phyloP scores from a whole-genome alignment of 176 grass and related monocot species.

The Oryza nivara region DNA sequence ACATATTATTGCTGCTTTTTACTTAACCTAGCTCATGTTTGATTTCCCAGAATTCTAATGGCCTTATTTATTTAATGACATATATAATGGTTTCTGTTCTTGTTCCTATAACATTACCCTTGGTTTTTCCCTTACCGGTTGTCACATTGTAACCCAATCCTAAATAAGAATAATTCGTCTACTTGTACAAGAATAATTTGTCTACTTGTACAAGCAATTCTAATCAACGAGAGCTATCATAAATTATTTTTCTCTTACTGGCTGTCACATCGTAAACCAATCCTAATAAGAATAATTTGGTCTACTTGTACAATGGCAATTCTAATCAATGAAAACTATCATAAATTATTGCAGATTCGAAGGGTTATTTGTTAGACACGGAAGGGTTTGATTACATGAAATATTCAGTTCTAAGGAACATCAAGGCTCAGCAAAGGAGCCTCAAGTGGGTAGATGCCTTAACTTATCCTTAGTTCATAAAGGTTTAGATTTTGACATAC shows the following conservation, averaged over 20 bases:
- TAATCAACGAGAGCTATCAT: constrained; percentile 15
- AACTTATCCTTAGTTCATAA: constrained; percentile 35
- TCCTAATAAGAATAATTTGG: not conserved
- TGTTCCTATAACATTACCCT: not conserved
- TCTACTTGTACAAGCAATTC: not conserved
- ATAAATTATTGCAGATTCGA: constrained; percentile 74
- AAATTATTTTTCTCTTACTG: constrained; percentile 22
- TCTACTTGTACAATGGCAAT: not conserved
- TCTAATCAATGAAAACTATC: constrained; percentile 18
- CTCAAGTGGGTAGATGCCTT: constrained; percentile 71
- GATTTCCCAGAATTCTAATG: not conserved
- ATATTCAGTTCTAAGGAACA: constrained; percentile 83
- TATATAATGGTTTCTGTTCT: not conserved
- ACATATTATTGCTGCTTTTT: constrained; percentile 16
- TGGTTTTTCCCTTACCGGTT: not conserved
- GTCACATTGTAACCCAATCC: constrained; percentile 4
- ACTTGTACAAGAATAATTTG: too few species aligned
- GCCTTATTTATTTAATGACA: not conserved
- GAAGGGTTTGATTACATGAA: constrained; percentile 98
- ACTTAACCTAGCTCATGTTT: constrained; percentile 26
- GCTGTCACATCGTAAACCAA: not conserved
- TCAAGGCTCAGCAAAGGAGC: constrained; percentile 90
- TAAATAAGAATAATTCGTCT: not conserved
- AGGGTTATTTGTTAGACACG: constrained; percentile 89
- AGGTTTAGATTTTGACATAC: constrained; percentile 42